phyloP scores from a whole-genome alignment of 306 rosid genomes.

The Coriaria nepalensis region DNA sequence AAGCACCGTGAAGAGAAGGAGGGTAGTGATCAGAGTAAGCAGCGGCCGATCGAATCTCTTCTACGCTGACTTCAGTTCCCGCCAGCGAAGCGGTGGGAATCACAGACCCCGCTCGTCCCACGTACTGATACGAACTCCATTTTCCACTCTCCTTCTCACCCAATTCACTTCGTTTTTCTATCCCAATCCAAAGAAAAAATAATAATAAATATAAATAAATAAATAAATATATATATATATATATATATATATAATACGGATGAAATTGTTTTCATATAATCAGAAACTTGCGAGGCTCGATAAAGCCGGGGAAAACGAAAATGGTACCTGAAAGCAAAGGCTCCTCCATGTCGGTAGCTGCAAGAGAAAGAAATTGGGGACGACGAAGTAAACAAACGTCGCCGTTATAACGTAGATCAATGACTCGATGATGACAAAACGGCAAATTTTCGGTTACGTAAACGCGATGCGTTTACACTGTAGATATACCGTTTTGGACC shows the following conservation, averaged over 20 bases:
- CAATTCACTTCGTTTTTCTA: constrained; percentile 41
- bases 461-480: too few relatives aligned
- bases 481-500: too few relatives aligned
- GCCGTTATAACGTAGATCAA: background rate
- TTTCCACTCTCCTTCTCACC: constrained; percentile 41
- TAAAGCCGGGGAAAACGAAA: background rate
- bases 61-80: constrained; percentile 73
- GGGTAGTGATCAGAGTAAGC: constrained; percentile 53
- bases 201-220: constrained; percentile 10
- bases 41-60: constrained; percentile 80
- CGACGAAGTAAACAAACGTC: background rate
- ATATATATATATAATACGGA: too few relatives aligned
- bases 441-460: too few relatives aligned
- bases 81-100: constrained; percentile 49
- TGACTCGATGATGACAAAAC: too few relatives aligned
- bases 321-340: constrained; percentile 58
- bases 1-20: constrained; percentile 64
- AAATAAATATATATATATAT: too few relatives aligned
- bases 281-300: background rate
- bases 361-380: background rate
- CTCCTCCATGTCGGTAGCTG: constrained; percentile 37
- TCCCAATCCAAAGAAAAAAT: constrained; percentile 5
- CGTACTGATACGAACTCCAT: constrained; percentile 54
- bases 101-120: constrained; percentile 54
- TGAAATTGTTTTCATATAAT: background rate